Evolutionary conservation across 1,284 basidiomycete genomes (phyloP).

Genomic region (Wallemia hederae): DNA sequence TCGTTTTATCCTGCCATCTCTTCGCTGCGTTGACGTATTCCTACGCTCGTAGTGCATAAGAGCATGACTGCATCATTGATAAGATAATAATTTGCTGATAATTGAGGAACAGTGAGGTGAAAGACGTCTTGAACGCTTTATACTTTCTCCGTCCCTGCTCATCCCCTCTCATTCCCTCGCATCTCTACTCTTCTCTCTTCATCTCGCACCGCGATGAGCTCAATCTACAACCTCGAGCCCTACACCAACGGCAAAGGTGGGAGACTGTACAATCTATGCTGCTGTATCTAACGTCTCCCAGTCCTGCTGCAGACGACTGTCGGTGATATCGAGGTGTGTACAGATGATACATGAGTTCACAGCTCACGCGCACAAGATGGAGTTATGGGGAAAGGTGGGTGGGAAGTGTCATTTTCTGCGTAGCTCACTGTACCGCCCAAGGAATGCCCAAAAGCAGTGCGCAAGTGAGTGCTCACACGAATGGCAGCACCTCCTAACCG

Average conservation of each 20-base stretch:
- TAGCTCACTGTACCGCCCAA: conserved; percentile 1
- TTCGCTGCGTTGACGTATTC: no score
- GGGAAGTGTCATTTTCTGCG: not conserved
- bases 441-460: conserved; percentile 30
- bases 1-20: no score
- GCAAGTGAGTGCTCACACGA: not conserved
- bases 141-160: no score
- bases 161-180: not conserved
- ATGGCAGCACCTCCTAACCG: conserved; percentile 30
- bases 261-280: not conserved
- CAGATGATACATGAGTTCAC: not conserved
- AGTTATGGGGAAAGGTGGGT: conserved; percentile 64
- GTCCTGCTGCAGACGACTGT: conserved; percentile 68
- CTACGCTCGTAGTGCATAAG: no score
- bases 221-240: not conserved
- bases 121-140: no score
- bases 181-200: not conserved
- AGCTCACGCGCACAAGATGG: conserved; percentile 26
- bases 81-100: no score
- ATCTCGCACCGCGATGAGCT: not conserved
- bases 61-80: no score
- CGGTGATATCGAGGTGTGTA: conserved; percentile 44
- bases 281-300: not conserved
- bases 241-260: not conserved
- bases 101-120: no score